These are phyloP conservation scores for Rosa lucieae DNA, from an alignment of 306 rosid genomes.

Conservation along the genomic window DNA sequence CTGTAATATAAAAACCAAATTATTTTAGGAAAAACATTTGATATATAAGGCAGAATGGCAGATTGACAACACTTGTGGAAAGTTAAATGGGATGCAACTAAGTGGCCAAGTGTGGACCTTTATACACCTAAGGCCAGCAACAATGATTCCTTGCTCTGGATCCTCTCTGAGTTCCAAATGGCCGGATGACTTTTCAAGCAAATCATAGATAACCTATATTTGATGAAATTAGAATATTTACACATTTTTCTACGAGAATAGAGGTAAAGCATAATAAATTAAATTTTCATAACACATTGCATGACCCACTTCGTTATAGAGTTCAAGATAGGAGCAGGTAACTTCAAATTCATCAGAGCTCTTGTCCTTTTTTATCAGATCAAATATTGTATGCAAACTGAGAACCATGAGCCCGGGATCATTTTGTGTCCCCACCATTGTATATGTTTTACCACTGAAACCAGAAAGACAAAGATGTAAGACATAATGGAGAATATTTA, in stretches of 20 bases:
- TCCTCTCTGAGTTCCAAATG: constrained; percentile 73
- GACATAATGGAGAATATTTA: constrained; percentile 10
- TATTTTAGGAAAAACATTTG: not conserved
- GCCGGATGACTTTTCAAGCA: constrained; percentile 63
- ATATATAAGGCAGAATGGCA: not conserved
- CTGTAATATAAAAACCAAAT: too few species aligned
- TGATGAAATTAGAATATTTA: constrained; percentile 2
- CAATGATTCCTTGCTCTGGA: constrained; percentile 58
- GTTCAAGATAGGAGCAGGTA: constrained; percentile 68
- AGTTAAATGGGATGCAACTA: not conserved
- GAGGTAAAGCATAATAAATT: not conserved
- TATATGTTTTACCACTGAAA: constrained; percentile 61
- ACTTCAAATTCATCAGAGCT: constrained; percentile 57
- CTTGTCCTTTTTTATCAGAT: constrained; percentile 48
- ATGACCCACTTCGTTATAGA: constrained; percentile 51
- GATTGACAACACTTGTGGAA: not conserved
- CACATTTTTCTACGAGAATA: not conserved
- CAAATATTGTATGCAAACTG: constrained; percentile 53
- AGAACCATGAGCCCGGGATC: constrained; percentile 79
- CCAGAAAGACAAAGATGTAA: not conserved
- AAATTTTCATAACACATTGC: not conserved
- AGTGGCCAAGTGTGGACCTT: constrained; percentile 39
- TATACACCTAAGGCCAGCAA: constrained; percentile 59
- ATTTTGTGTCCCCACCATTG: constrained; percentile 61
- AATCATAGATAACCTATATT: constrained; percentile 60